A percentile compares a stretch with the other conserved stretches of the same genome.
Evolutionary conservation across 2,329 filamentous ascomycete species (phyloP).

Genomic region (Alternaria incomplexa): DNA sequence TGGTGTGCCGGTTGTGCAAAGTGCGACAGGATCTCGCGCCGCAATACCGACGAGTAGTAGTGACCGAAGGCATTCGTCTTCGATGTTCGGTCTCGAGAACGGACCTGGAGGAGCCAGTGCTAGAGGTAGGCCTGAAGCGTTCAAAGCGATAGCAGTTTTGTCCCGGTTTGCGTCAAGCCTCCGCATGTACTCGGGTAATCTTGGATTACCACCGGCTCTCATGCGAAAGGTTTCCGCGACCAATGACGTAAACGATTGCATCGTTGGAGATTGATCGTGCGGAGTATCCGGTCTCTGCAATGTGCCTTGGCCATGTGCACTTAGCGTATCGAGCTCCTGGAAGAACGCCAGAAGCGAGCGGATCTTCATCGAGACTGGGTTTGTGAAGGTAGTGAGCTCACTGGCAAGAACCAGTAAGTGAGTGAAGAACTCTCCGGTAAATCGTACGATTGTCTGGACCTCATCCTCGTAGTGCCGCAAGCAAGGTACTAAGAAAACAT

Average conservation of each 20-base stretch:
- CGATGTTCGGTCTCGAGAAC: slow-evolving; percentile 39
- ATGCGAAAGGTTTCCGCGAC: slow-evolving; percentile 49
- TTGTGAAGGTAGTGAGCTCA: slow-evolving; percentile 24
- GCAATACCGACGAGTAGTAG: slow-evolving; percentile 50
- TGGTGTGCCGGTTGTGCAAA: slow-evolving; percentile 47
- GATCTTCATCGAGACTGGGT: slow-evolving; percentile 22
- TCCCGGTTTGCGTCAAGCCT: slow-evolving; percentile 52
- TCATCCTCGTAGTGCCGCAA: slow-evolving; percentile 29
- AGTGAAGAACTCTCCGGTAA: slow-evolving; percentile 51
- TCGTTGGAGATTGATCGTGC: slow-evolving; percentile 4
- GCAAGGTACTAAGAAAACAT: slow-evolving; percentile 52
- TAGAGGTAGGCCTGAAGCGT: slow-evolving; percentile 49
- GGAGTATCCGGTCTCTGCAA: slow-evolving; percentile 25
- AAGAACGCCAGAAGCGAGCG: slow-evolving; percentile 32
- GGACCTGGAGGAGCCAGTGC: slow-evolving; percentile 39
- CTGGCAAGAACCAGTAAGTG: slow-evolving; percentile 48
- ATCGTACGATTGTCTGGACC: slow-evolving; percentile 39
- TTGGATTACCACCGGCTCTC: slow-evolving; percentile 52
- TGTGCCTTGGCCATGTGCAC: slow-evolving; percentile 7
- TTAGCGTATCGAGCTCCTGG: slow-evolving; percentile 1
- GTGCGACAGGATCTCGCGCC: slow-evolving; percentile 49
- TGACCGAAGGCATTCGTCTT: slow-evolving; percentile 51
- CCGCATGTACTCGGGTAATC: slow-evolving; percentile 48
- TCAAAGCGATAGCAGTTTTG: slow-evolving; percentile 52
- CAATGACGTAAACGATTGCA: slow-evolving; percentile 17